Evolutionary conservation across 768 basidiomycete genomes (phyloP), one percentile per base, ranked within the genome.

Genomic region (Tubosaeta brunneosetosa): DNA sequence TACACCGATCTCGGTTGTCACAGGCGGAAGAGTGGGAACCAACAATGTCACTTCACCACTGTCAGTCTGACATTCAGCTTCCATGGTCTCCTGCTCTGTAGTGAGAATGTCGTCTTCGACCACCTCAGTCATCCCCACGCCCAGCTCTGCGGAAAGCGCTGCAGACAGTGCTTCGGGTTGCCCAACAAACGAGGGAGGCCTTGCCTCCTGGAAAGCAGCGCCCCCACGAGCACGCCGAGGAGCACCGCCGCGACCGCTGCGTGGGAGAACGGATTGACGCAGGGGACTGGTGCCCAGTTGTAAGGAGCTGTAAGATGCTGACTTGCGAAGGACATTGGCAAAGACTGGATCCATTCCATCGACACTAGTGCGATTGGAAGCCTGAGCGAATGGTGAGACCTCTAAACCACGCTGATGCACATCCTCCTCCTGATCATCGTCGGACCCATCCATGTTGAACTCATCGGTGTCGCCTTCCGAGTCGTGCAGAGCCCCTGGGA

Each of bases 291-390:
- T 72, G 50, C 73, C 65, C 32, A 78, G 77, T 3, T 65, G 68
- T n/a, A 77, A 44, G 3, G 76, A 73, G 37, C 70, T 72, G 44
- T 70, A 66, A 17, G 72, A 76, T 0, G 71, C 67, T 5, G 77
- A 70, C 37, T 84, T 83, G 50, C 81, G 81, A 42, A 92, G 80
- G 13, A 91, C 77, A 53, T 88, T 88, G 49, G 90, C 89, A 62
- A 90, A 94, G 1, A 73, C 78, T 10, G 92, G 91, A 55, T 93
- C 91, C 86, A 94, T 89, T 41, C 89, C 90, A 51, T 92, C 89
- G 4, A 90, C 79, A 60, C 85, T 88, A 6, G 80, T 80, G 33
- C 84, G 76, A 60, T 87, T 86, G 4, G 84, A 85, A 9, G 64
- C 68, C 12, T 68, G 61, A 36, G 72, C 64, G 34, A 69, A 66